Base-by-base conservation (phyloP, 345 rosid genomes). In the Moricandia moricandioides region DNA sequence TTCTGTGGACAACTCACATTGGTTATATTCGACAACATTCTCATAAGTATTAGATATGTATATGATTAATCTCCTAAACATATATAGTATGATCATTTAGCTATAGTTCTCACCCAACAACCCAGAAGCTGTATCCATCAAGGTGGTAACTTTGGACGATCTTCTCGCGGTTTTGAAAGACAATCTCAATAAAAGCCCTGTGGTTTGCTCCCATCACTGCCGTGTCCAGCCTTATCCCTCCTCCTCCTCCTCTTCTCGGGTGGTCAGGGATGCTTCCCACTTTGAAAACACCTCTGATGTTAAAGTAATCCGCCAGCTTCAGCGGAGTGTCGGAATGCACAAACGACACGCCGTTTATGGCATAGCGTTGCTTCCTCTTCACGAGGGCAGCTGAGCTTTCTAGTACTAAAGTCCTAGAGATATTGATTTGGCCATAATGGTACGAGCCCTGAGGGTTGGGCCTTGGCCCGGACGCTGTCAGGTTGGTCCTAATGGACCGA, bases 371-470 rank as follows among this genome's bases (percentile, higher is more conserved):
- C 83, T 86, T 90, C 37, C 84, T 79, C n/a, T 79, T 77, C 40
- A 91, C 85, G 54, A 69, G 83, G 7, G 40, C 87, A 8, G 92
- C 91, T 24, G 89, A 83, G 84, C 85, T 94, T 35, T 66, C 88
- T 33, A 91, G 80, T 85, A 73, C 83, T 69, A 91, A 73, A 0
- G 95, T 87, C 74, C 88, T 81, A 3, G 86, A 79, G 12, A 84
- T 78, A 70, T 87, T 91, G 39, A 91, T 79, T 18, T 31, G 80
- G 31, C 98, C 96, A 67, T 94, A 91, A 65, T 91, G 97, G 85
- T 91, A 91, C 12, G 97, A 91, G 4, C 98, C 98, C 13, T 94
- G 98, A n/a, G 97, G 98, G 49, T 94, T 94, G 0, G 96, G 97
- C 75, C 97, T 87, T 21, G 98, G 96, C 27, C 98, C 98, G 5